Percentiles rank a stretch among this genome's conserved stretches.
Evolutionary conservation across 129 eudicot species (phyloP).

Genomic region (Kitagawia praeruptora): DNA sequence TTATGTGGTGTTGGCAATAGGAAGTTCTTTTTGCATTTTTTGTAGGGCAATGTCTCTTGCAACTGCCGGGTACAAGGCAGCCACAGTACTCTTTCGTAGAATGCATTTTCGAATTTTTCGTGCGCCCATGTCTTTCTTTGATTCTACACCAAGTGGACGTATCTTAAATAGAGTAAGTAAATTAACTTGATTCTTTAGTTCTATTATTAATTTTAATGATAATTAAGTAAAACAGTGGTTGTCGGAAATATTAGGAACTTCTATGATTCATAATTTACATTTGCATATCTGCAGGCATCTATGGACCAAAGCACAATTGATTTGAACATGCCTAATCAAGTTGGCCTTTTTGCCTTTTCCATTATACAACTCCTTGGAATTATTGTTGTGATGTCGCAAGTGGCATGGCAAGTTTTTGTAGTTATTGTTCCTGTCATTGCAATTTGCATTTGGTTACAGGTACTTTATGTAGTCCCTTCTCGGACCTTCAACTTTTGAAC

Average conservation of each 20-base stretch:
- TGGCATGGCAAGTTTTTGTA: constrained; percentile 79
- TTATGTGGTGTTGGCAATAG: constrained; percentile 52
- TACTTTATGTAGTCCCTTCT: constrained; percentile 6
- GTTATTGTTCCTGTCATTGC: constrained; percentile 58
- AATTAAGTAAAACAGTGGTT: not conserved
- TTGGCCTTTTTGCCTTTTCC: constrained; percentile 53
- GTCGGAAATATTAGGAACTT: not conserved
- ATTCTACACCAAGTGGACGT: constrained; percentile 88
- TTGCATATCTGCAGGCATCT: constrained; percentile 47
- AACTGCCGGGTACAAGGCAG: constrained; percentile 60
- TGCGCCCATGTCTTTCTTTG: constrained; percentile 92
- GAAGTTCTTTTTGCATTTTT: constrained; percentile 58
- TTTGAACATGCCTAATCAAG: constrained; percentile 38
- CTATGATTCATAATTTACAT: not conserved
- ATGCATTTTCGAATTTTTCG: constrained; percentile 66
- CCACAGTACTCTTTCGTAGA: constrained; percentile 50
- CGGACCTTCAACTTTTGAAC: not conserved
- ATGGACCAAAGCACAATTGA: constrained; percentile 87
- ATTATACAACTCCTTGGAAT: constrained; percentile 64
- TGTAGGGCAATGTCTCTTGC: constrained; percentile 44
- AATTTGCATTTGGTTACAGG: constrained; percentile 77
- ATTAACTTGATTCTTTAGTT: not conserved
- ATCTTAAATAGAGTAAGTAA: constrained; percentile 69
- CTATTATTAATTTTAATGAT: no score
- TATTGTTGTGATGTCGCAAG: constrained; percentile 68